A percentile compares a stretch with the other conserved stretches of the same genome.
These are phyloP conservation scores for Backusella circina DNA, from an alignment of 192 early-diverging fungal species.

Conservation along the genomic window DNA sequence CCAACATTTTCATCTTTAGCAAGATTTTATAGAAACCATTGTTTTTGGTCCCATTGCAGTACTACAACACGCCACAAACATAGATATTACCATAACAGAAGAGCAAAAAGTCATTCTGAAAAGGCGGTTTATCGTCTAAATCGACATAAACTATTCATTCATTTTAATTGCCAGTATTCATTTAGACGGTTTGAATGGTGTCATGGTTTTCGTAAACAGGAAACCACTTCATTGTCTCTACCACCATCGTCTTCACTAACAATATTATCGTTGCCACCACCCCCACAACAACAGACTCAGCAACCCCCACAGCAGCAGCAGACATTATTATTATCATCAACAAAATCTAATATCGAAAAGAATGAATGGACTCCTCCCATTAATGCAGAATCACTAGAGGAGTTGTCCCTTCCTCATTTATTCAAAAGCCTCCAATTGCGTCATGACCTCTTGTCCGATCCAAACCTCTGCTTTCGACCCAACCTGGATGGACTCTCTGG, in stretches of 20 bases:
- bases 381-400: slow-evolving; percentile 80
- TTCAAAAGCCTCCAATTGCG: slow-evolving; percentile 81
- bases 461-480: slow-evolving; percentile 85
- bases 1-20: slow-evolving; percentile 1
- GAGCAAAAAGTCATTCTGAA: not conserved
- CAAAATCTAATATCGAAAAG: not conserved
- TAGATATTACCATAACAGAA: not conserved
- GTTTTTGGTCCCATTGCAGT: not conserved
- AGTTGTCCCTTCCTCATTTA: slow-evolving; percentile 80
- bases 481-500: slow-evolving; percentile 57
- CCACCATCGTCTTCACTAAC: not conserved
- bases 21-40: not conserved
- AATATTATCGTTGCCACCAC: not conserved
- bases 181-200: not conserved
- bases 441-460: slow-evolving; percentile 87
- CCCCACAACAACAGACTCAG: not conserved
- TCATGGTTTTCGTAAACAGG: not conserved
- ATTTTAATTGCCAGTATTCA: not conserved
- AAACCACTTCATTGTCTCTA: not conserved
- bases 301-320: not conserved
- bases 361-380: slow-evolving; percentile 54
- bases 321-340: not conserved
- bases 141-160: not conserved
- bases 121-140: not conserved
- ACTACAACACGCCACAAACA: not conserved